phyloP scores from a whole-genome alignment of 495 filamentous ascomycete species.

The Tuber magnatum region DNA sequence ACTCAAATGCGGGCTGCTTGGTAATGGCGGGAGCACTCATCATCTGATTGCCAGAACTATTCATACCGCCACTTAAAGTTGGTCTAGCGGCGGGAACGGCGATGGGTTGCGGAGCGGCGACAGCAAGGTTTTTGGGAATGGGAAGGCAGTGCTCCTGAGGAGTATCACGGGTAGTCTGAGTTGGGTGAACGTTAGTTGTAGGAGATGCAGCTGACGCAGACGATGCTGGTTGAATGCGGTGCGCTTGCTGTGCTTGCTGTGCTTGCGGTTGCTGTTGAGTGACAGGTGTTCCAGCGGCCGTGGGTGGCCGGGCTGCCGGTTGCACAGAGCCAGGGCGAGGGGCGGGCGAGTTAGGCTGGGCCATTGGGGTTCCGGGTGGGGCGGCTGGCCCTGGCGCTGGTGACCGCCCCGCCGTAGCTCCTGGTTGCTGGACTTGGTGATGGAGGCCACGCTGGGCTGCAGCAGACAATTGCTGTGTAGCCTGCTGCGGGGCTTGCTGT shows the following conservation, averaged over 20 bases:
- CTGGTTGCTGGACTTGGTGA: slow-evolving; percentile 12
- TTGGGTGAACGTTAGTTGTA: slow-evolving; percentile 49
- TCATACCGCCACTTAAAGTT: slow-evolving; percentile 67
- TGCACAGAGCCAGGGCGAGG: slow-evolving; percentile 33
- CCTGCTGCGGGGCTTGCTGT: slow-evolving; percentile 5
- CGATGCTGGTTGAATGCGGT: slow-evolving; percentile 28
- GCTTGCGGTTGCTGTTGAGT: slow-evolving; percentile 27
- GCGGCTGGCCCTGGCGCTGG: slow-evolving; percentile 11
- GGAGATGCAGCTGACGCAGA: slow-evolving; percentile 39
- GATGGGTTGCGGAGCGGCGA: slow-evolving; percentile 63
- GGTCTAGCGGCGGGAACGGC: slow-evolving; percentile 63
- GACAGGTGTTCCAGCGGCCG: slow-evolving; percentile 32
- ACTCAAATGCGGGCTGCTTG: slow-evolving; percentile 69
- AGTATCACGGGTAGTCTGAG: slow-evolving; percentile 45
- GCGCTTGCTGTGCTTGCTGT: slow-evolving; percentile 28
- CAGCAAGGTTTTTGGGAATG: slow-evolving; percentile 72
- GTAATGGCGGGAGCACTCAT: slow-evolving; percentile 79
- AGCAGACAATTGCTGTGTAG: slow-evolving; percentile 4
- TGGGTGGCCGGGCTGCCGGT: slow-evolving; percentile 26
- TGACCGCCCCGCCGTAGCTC: slow-evolving; percentile 15
- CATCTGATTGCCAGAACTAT: slow-evolving; percentile 62
- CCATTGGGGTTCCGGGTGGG: slow-evolving; percentile 23
- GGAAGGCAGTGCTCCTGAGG: slow-evolving; percentile 48
- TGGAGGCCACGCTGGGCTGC: slow-evolving; percentile 14
- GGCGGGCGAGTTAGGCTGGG: slow-evolving; percentile 36